Evolutionary conservation across 306 rosid genomes (phyloP).

Genomic region (Spatholobus suberectus): DNA sequence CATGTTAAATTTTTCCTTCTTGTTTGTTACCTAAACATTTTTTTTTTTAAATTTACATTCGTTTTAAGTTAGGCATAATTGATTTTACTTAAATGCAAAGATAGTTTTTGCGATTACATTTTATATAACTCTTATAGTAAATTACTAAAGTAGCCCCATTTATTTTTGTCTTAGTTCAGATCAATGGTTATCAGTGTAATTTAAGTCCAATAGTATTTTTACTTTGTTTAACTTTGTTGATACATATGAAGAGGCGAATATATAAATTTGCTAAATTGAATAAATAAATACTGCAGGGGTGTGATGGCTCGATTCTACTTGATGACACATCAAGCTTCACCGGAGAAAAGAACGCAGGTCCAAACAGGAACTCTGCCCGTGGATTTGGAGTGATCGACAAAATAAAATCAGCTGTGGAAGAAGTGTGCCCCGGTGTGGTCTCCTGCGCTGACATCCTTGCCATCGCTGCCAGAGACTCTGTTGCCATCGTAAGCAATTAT

Average conservation of each 20-base stretch:
- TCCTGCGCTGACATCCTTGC: conserved; percentile 91
- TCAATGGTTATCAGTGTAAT: not conserved
- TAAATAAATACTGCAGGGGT: conserved; percentile 58
- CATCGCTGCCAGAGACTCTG: conserved; percentile 76
- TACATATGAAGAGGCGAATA: not conserved
- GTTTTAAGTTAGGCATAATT: not conserved
- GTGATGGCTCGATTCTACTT: conserved; percentile 86
- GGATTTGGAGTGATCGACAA: conserved; percentile 81
- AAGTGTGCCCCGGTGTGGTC: conserved; percentile 71
- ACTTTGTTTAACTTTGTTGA: not conserved
- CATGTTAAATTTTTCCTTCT: not conserved
- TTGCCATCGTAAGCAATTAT: conserved; percentile 46
- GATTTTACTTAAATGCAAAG: not conserved
- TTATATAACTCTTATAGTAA: not conserved
- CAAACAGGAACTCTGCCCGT: conserved; percentile 74
- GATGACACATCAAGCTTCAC: conserved; percentile 76
- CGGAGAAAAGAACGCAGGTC: conserved; percentile 81
- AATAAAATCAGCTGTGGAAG: conserved; percentile 76
- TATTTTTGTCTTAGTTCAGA: not conserved
- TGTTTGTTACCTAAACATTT: not conserved
- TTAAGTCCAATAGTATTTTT: not conserved
- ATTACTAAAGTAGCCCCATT: not conserved
- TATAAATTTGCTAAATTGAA: not conserved
- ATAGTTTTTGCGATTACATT: not conserved
- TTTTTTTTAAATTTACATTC: not conserved